These are phyloP conservation scores for Sphaceloma murrayae DNA, from an alignment of 2,329 filamentous ascomycete species.

Conservation along the genomic window DNA sequence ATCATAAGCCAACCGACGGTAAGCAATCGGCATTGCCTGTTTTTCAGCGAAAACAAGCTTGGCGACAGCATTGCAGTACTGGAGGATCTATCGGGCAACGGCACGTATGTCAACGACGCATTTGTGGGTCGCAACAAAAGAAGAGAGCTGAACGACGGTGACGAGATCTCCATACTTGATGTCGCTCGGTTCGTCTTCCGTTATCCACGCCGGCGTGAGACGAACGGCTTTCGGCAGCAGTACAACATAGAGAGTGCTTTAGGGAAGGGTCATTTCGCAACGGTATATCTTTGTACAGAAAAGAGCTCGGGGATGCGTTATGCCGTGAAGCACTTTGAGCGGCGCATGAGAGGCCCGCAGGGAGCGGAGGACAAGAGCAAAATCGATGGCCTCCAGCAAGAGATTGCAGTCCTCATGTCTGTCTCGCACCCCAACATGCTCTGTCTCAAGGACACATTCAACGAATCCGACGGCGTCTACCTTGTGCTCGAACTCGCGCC, in stretches of 20 bases:
- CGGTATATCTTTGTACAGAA: slow-evolving; percentile 84
- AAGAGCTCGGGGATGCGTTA: slow-evolving; percentile 71
- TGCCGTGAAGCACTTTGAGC: slow-evolving; percentile 90
- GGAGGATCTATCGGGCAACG: slow-evolving; percentile 91
- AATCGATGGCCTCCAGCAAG: slow-evolving; percentile 79
- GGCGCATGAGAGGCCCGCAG: slow-evolving; percentile 55
- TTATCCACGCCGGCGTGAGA: slow-evolving; percentile 66
- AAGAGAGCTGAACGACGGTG: slow-evolving; percentile 76
- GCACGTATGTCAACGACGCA: slow-evolving; percentile 89
- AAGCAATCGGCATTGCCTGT: slow-evolving; percentile 72
- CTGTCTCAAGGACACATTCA: slow-evolving; percentile 89
- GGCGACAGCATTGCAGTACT: slow-evolving; percentile 59
- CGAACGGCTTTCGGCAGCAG: slow-evolving; percentile 73
- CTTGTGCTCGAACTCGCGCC: slow-evolving; percentile 81
- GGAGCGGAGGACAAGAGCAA: slow-evolving; percentile 57
- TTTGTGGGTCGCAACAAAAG: slow-evolving; percentile 86
- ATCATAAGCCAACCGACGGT: slow-evolving; percentile 64
- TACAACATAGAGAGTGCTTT: slow-evolving; percentile 77
- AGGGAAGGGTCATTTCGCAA: slow-evolving; percentile 90
- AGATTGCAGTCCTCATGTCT: slow-evolving; percentile 94
- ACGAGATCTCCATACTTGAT: slow-evolving; percentile 80
- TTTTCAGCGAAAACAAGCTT: slow-evolving; percentile 54
- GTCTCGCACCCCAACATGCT: slow-evolving; percentile 89
- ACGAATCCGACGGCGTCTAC: slow-evolving; percentile 83
- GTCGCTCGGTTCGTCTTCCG: slow-evolving; percentile 84